Percentiles rank a stretch among this genome's conserved stretches.
These are phyloP conservation scores for Pelargonium citronellum DNA, from an alignment of 441 rosid genomes.

Conservation along the genomic window DNA sequence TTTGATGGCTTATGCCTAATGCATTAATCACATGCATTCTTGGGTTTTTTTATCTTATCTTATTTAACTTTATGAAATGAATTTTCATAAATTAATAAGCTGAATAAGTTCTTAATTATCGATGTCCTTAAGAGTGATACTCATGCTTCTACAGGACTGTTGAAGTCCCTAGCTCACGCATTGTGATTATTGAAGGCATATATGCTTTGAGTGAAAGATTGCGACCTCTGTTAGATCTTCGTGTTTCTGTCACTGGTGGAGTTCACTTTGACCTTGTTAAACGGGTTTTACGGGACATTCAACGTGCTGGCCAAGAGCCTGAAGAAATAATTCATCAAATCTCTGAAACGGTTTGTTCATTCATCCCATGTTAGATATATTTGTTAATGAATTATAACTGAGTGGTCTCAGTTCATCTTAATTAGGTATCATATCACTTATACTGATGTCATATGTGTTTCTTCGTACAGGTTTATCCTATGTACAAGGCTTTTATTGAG, in stretches of 20 bases:
- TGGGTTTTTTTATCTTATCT: neutral
- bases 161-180: slow-evolving; percentile 84
- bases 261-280: slow-evolving; percentile 96
- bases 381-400: slow-evolving; percentile 14
- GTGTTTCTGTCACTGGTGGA: slow-evolving; percentile 95
- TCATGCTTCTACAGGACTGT: slow-evolving; percentile 50
- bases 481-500: slow-evolving; percentile 98
- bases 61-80: neutral
- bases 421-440: neutral
- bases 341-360: slow-evolving; percentile 72
- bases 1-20: slow-evolving; percentile 3
- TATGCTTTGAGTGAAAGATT: slow-evolving; percentile 84
- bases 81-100: neutral
- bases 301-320: slow-evolving; percentile 96
- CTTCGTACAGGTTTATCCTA: slow-evolving; percentile 74
- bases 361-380: slow-evolving; percentile 23
- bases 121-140: neutral
- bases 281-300: slow-evolving; percentile 90
- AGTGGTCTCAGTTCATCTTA: slow-evolving; percentile 16
- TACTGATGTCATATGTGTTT: slow-evolving; percentile 8
- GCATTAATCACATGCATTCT: neutral
- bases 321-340: slow-evolving; percentile 96
- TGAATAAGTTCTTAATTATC: neutral
- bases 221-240: slow-evolving; percentile 87
- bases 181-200: slow-evolving; percentile 91